These are phyloP conservation scores for Exophiala sp. DNA, from an alignment of 2,329 filamentous ascomycete species.

Conservation along the genomic window DNA sequence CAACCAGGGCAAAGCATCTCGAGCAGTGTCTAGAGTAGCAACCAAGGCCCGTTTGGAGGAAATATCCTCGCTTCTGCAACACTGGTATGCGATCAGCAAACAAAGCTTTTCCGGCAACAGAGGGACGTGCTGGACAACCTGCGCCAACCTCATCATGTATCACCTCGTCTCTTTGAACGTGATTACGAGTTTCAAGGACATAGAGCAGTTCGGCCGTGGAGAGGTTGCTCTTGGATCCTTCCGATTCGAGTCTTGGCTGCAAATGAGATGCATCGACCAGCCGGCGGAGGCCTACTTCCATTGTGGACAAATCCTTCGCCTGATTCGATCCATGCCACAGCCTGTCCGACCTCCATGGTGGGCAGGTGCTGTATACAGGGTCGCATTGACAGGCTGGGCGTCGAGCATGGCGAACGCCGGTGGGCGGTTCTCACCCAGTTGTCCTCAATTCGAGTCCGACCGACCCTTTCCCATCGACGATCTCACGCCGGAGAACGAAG, in stretches of 20 bases:
- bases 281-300: slow-evolving; percentile 61
- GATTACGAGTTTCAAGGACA: slow-evolving; percentile 60
- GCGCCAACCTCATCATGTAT: slow-evolving; percentile 62
- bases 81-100: slow-evolving; percentile 62
- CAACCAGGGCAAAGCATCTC: slow-evolving; percentile 34
- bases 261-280: slow-evolving; percentile 59
- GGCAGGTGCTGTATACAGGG: slow-evolving; percentile 65
- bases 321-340: slow-evolving; percentile 55
- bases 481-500: slow-evolving; percentile 47
- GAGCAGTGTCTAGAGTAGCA: slow-evolving; percentile 53
- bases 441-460: slow-evolving; percentile 30
- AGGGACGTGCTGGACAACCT: slow-evolving; percentile 52
- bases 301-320: slow-evolving; percentile 59
- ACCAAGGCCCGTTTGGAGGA: slow-evolving; percentile 58
- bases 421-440: slow-evolving; percentile 32
- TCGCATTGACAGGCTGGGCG: slow-evolving; percentile 56
- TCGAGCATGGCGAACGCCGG: slow-evolving; percentile 52
- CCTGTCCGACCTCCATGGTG: slow-evolving; percentile 63
- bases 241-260: slow-evolving; percentile 50
- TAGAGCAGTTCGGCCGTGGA: slow-evolving; percentile 60
- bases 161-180: slow-evolving; percentile 65
- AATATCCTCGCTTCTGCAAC: slow-evolving; percentile 57
- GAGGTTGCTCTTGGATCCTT: slow-evolving; percentile 54
- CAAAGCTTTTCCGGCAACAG: slow-evolving; percentile 52
- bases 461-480: slow-evolving; percentile 48